Percentiles rank a stretch among this genome's conserved stretches.
Conservation (phyloP, 1,284 basidiomycete genomes). For the Retiboletus flavoniger region DNA sequence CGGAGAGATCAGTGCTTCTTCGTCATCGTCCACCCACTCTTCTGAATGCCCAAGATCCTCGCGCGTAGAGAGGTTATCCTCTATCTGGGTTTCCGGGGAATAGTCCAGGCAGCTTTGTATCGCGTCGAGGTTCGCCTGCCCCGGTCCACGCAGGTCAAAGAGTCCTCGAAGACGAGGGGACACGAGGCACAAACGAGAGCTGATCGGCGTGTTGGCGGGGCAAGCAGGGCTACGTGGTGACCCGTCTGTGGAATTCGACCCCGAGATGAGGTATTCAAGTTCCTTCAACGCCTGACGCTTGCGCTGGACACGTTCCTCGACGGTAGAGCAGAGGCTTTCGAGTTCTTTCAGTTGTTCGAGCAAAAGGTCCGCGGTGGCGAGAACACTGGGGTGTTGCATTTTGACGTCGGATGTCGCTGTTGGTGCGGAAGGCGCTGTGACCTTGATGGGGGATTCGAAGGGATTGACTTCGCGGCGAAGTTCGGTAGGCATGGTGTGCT, state of each 20-base stretch:
- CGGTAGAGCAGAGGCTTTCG: conserved; percentile 21
- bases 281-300: conserved; percentile 29
- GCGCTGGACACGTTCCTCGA: conserved; percentile 28
- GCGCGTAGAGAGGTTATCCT: conserved; percentile 3
- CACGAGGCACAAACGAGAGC: conserved; percentile 12
- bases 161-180: conserved; percentile 33
- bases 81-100: conserved; percentile 16
- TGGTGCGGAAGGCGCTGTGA: not conserved
- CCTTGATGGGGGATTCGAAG: conserved; percentile 25
- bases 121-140: conserved; percentile 22
- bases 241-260: conserved; percentile 6
- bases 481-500: conserved; percentile 15
- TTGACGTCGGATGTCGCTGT: not conserved
- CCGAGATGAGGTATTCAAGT: conserved; percentile 27
- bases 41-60: conserved; percentile 11
- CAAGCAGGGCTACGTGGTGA: conserved; percentile 23
- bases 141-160: conserved; percentile 32
- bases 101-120: conserved; percentile 30
- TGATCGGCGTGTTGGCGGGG: conserved; percentile 26
- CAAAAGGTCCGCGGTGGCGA: conserved; percentile 30
- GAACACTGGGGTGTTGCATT: conserved; percentile 19
- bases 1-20: conserved; percentile 22
- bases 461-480: conserved; percentile 10
- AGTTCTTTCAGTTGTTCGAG: conserved; percentile 29
- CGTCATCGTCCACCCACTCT: conserved; percentile 31